Base-by-base conservation (phyloP, 805 yeast genomes). In the Phaffomyces opuntiae region DNA sequence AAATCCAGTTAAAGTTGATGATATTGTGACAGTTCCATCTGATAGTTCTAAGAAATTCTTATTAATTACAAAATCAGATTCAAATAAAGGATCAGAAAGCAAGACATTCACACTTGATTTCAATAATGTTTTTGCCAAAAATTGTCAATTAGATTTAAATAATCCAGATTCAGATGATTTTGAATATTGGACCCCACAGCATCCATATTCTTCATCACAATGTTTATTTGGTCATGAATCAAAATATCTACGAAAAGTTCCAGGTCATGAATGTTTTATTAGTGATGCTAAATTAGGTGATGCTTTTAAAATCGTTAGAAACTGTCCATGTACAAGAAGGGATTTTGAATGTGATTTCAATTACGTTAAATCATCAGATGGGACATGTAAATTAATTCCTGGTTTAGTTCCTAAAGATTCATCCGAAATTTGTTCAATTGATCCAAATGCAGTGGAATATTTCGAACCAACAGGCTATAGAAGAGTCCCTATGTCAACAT, bases 261-360 rank as follows among this genome's bases (percentile, higher is more conserved):
- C 67, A n/a, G 68, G 80, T 2, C 77, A 77, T 17, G 66, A 70
- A 50, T 93, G 96, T 64, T 85, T 80, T 56, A 81, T 87, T 47
- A 76, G 71, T 39, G 47, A 50, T 48, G 76, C 77, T 31, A 80
- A 84, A 29, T 67, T 86, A 40, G 62, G 68, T 16, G 69, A 74
- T 12, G 88, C 85, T 0, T 75, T 70, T 59, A 75, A 72, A 52
- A 66, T 75, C 13, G 64, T 73, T 9, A 70, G 78, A 51, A 81
- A 86, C 60, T 93, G 99, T 65, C 59, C 82, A 0, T 93, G 99
- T 67, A 75, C 91, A 0, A 76, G 96, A 64, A 74, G 75, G 42
- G 99, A 91, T 59, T 93, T 71, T 59, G 99, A 93, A 65, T 93
- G 99, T 74, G 99, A 93, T 62, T 88, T 80, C 67, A 90, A 90